These are phyloP conservation scores for Emmonsiellopsis sp. DNA, from an alignment of 2,329 filamentous ascomycete species.

Conservation along the genomic window DNA sequence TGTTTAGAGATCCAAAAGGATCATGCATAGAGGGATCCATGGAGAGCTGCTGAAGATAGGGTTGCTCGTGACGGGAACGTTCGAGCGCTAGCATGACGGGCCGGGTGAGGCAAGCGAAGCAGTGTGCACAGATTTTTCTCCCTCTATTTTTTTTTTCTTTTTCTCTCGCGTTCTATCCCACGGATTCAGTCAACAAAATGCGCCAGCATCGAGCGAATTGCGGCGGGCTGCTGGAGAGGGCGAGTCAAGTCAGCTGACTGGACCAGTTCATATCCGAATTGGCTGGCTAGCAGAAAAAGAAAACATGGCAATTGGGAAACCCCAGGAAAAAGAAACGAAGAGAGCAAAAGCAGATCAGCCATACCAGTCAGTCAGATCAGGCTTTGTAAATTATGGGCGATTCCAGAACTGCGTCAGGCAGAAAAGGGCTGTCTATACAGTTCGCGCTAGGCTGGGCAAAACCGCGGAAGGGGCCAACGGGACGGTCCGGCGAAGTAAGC, in stretches of 20 bases:
- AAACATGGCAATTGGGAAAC: not conserved
- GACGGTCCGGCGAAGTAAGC: conserved; percentile 1
- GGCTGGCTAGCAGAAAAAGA: not conserved
- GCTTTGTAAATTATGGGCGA: not conserved
- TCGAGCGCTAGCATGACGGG: conserved; percentile 13
- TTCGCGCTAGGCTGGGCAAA: not conserved
- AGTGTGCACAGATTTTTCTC: not conserved
- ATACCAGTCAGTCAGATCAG: not conserved
- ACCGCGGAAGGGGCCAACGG: not conserved
- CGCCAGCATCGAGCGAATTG: not conserved
- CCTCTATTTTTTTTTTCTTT: too few relatives aligned
- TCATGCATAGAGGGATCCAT: conserved; percentile 10
- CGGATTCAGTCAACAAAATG: not conserved
- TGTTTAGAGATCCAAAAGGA: conserved; percentile 5
- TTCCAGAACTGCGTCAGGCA: not conserved
- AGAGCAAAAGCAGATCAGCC: not conserved
- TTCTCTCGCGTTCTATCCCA: not conserved
- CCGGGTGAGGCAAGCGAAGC: not conserved
- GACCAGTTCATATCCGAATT: conserved; percentile 2
- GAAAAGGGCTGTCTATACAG: not conserved
- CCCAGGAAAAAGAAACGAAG: not conserved
- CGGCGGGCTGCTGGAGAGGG: not conserved
- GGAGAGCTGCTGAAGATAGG: conserved; percentile 9
- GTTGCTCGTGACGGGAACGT: conserved; percentile 8
- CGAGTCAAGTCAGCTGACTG: conserved; percentile 4